These are phyloP conservation scores for Bolboschoenoplectus hybrid DNA, from an alignment of 202 grass and related monocot species.

Conservation along the genomic window DNA sequence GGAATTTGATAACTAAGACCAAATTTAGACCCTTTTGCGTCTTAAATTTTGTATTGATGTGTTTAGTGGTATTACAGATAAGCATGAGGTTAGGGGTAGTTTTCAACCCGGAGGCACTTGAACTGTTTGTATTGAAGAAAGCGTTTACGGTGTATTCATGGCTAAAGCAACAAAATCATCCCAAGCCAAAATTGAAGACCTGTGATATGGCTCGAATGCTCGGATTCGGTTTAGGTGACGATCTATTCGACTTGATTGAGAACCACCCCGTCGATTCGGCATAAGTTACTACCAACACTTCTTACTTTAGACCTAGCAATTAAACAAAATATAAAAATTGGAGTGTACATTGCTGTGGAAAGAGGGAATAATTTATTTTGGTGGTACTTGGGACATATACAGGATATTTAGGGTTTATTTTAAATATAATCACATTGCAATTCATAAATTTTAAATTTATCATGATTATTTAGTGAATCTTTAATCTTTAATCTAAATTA, in stretches of 20 bases:
- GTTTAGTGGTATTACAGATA: constrained; percentile 56
- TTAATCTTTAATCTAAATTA: no score
- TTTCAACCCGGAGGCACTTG: constrained; percentile 87
- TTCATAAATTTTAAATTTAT: no score
- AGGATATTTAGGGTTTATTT: neutral
- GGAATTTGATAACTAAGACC: neutral
- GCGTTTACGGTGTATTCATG: constrained; percentile 67
- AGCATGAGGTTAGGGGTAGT: constrained; percentile 72
- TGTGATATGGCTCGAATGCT: constrained; percentile 88
- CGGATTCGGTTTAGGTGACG: constrained; percentile 74
- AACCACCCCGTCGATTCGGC: constrained; percentile 43
- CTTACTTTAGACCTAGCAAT: no score
- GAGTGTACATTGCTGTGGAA: neutral
- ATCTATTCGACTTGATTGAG: constrained; percentile 81
- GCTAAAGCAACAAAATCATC: constrained; percentile 71
- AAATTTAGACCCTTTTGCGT: neutral
- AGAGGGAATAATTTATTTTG: neutral
- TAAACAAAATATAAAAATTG: neutral
- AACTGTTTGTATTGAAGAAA: constrained; percentile 87
- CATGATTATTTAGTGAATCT: no score
- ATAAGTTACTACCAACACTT: no score
- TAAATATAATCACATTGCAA: no score
- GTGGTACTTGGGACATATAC: neutral
- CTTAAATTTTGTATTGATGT: neutral
- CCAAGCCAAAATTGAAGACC: constrained; percentile 76